These are phyloP conservation scores for Beauveria sp. DNA, from an alignment of 2,329 filamentous ascomycete species.

Conservation along the genomic window DNA sequence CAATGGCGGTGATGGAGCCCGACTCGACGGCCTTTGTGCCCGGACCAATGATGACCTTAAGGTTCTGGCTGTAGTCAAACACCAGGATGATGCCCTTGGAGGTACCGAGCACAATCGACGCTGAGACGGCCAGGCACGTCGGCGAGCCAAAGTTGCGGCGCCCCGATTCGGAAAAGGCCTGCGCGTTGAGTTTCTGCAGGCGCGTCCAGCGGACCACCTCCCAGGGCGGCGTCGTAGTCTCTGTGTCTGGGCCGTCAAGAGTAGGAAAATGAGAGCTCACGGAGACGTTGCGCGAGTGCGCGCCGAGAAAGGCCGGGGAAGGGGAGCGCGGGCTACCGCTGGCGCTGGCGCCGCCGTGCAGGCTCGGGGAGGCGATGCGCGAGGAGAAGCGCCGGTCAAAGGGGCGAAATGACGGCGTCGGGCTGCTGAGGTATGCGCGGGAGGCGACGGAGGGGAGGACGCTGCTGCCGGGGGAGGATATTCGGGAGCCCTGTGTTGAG, in stretches of 20 bases:
- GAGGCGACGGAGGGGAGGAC: constrained; percentile 62
- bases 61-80: constrained; percentile 94
- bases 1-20: constrained; percentile 77
- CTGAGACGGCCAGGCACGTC: constrained; percentile 82
- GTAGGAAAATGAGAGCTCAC: constrained; percentile 60
- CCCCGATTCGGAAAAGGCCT: constrained; percentile 87
- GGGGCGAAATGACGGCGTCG: constrained; percentile 77
- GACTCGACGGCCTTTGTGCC: constrained; percentile 93
- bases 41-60: constrained; percentile 88
- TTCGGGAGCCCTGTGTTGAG: constrained; percentile 45
- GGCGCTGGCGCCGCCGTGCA: constrained; percentile 19
- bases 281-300: constrained; percentile 75
- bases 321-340: constrained; percentile 53
- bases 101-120: constrained; percentile 83
- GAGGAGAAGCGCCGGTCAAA: constrained; percentile 95
- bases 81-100: constrained; percentile 90
- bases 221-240: constrained; percentile 77
- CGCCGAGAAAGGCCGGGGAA: constrained; percentile 70
- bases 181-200: constrained; percentile 77
- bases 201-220: constrained; percentile 96
- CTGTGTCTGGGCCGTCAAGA: constrained; percentile 52
- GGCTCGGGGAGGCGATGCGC: constrained; percentile 55
- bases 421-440: constrained; percentile 56
- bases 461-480: constrained; percentile 67
- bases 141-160: constrained; percentile 88